Conservation (phyloP, 371 early-diverging fungal species). For the Actinomortierella ambigua region DNA sequence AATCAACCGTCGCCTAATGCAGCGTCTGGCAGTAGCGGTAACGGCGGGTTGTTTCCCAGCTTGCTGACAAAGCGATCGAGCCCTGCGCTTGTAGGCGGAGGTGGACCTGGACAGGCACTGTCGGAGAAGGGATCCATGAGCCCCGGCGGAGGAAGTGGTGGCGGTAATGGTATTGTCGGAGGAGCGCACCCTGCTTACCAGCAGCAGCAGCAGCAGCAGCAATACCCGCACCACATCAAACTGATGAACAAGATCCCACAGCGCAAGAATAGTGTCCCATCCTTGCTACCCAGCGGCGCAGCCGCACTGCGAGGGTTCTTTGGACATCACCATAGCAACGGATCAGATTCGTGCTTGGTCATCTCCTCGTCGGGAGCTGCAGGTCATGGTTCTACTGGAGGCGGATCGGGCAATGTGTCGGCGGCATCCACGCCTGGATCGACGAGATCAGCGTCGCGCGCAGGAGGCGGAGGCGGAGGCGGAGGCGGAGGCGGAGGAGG, state of each 20-base stretch:
- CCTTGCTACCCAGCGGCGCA: too few relatives aligned
- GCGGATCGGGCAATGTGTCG: not conserved
- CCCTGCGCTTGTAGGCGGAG: constrained; percentile 5
- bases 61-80: constrained; percentile 38
- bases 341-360: too few relatives aligned
- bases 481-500: constrained; percentile 18
- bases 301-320: too few relatives aligned
- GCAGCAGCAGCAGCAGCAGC: constrained; percentile 1
- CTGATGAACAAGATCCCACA: too few relatives aligned
- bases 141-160: constrained; percentile 19
- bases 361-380: constrained; percentile 3
- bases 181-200: too few relatives aligned
- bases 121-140: constrained; percentile 21
- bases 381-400: not conserved
- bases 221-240: too few relatives aligned
- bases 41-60: constrained; percentile 22
- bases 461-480: constrained; percentile 1
- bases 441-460: not conserved
- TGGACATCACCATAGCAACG: too few relatives aligned
- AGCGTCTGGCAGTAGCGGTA: constrained; percentile 2
- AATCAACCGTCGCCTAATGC: constrained; percentile 29
- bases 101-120: constrained; percentile 7
- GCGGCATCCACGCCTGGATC: not conserved
- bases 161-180: not conserved
- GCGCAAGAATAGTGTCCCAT: too few relatives aligned